A percentile compares a stretch with the other conserved stretches of the same genome.
phyloP scores from a whole-genome alignment of 2,329 filamentous ascomycete genomes.

The Aspergillus sp. region DNA sequence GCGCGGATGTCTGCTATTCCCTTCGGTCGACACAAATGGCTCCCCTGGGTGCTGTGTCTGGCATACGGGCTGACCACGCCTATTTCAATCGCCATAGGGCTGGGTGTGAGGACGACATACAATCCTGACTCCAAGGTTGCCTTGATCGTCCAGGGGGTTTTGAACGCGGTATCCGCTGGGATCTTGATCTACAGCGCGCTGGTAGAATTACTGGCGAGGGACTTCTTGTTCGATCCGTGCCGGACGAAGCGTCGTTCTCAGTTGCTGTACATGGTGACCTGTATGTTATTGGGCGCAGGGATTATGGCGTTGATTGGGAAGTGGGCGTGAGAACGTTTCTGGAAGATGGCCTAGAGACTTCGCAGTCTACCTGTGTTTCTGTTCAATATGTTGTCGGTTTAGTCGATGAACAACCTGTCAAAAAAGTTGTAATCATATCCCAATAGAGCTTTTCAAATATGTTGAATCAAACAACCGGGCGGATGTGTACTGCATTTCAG shows the following conservation, averaged over 20 bases:
- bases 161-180: constrained; percentile 44
- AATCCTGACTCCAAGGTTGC: constrained; percentile 37
- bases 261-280: constrained; percentile 39
- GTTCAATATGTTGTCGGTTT: too few relatives aligned
- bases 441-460: too few relatives aligned
- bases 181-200: constrained; percentile 47
- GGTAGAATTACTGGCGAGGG: constrained; percentile 45
- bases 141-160: constrained; percentile 40
- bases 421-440: too few relatives aligned
- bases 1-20: constrained; percentile 54
- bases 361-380: too few relatives aligned
- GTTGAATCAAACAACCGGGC: too few relatives aligned
- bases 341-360: too few relatives aligned
- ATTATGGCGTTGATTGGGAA: constrained; percentile 48
- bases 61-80: constrained; percentile 49
- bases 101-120: constrained; percentile 42
- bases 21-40: constrained; percentile 39
- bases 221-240: constrained; percentile 46
- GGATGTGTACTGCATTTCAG: too few relatives aligned
- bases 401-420: too few relatives aligned
- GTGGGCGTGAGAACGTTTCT: constrained; percentile 31
- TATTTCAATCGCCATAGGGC: constrained; percentile 42
- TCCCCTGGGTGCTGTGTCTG: constrained; percentile 46
- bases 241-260: constrained; percentile 34
- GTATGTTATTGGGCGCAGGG: constrained; percentile 34